Percentiles rank a stretch among this genome's conserved stretches.
These are phyloP conservation scores for Gleditsia sinensis DNA, from an alignment of 306 rosid species.

Conservation along the genomic window DNA sequence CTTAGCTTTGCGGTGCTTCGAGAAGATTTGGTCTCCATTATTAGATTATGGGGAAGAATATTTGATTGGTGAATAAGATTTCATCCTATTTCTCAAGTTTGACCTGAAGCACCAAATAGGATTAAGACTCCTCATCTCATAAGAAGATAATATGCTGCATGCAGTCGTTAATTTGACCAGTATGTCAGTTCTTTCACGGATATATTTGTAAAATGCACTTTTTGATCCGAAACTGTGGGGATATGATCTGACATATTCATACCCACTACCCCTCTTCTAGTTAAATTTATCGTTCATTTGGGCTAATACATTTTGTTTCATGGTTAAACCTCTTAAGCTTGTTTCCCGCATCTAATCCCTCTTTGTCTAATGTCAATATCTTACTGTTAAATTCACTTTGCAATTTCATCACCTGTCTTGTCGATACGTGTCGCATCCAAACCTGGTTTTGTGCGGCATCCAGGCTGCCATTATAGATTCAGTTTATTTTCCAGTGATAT, in stretches of 20 bases:
- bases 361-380: not conserved
- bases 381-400: not conserved
- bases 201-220: conserved; percentile 7
- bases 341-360: not conserved
- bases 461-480: not conserved
- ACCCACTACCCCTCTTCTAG: not conserved
- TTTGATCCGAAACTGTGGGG: not conserved
- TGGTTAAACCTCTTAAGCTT: conserved; percentile 5
- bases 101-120: conserved; percentile 5
- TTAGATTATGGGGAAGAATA: not conserved
- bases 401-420: not conserved
- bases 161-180: not conserved
- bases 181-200: not conserved
- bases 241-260: conserved; percentile 20
- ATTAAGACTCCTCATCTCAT: conserved; percentile 1
- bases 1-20: not conserved
- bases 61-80: conserved; percentile 5
- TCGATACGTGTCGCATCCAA: not conserved
- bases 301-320: too few relatives aligned
- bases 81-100: not conserved
- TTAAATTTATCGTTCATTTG: too few relatives aligned
- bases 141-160: not conserved
- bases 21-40: not conserved
- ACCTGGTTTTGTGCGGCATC: not conserved
- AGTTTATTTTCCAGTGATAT: not conserved